A percentile compares a stretch with the other conserved stretches of the same genome.
These are phyloP conservation scores for Niveomyces coronatus DNA, from an alignment of 2,329 filamentous ascomycete species.

Conservation along the genomic window DNA sequence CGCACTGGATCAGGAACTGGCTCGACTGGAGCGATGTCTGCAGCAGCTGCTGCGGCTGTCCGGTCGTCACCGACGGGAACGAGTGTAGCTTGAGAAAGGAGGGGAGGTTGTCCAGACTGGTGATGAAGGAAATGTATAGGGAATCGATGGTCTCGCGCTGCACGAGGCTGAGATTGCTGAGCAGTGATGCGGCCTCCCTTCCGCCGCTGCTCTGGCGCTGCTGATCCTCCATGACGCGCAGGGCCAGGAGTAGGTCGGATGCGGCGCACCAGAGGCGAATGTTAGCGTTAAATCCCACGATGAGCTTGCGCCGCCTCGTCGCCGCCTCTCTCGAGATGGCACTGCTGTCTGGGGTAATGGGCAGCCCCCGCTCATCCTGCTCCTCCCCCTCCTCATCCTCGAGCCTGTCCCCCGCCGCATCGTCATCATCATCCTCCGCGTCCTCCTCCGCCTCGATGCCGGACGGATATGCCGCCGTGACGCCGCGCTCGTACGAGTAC, in stretches of 20 bases:
- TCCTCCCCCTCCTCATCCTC: too few relatives aligned
- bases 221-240: conserved; percentile 22
- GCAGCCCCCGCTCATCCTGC: too few relatives aligned
- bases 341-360: conserved; percentile 12
- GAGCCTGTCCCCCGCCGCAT: too few relatives aligned
- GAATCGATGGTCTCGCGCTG: conserved; percentile 24
- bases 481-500: conserved; percentile 29
- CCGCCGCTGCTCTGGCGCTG: conserved; percentile 6
- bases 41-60: too few relatives aligned
- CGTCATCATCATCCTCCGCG: too few relatives aligned
- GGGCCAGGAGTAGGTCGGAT: conserved; percentile 27
- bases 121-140: conserved; percentile 29
- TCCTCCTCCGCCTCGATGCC: conserved; percentile 20
- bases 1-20: conserved; percentile 28
- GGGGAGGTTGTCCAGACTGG: conserved; percentile 29
- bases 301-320: conserved; percentile 14
- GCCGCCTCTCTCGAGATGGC: conserved; percentile 9
- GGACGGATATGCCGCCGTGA: conserved; percentile 25
- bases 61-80: too few relatives aligned
- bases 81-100: conserved; percentile 24
- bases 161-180: conserved; percentile 12
- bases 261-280: conserved; percentile 30
- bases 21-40: conserved; percentile 17
- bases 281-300: conserved; percentile 32
- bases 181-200: background rate